Evolutionary conservation across 345 rosid species (phyloP).

Genomic region (Pugionium dolabratum): DNA sequence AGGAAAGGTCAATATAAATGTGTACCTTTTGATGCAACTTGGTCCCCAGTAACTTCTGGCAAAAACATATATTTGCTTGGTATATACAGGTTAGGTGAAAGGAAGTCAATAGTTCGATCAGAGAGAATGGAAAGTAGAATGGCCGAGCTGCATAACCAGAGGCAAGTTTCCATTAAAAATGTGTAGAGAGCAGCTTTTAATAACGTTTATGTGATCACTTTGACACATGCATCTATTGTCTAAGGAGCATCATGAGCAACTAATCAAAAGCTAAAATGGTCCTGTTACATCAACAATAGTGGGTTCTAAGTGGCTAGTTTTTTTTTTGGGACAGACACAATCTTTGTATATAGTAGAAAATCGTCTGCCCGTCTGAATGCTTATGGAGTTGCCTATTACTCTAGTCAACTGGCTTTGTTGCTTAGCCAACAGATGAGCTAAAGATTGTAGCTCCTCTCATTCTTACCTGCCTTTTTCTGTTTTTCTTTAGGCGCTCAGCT

Average conservation of each 20-base stretch:
- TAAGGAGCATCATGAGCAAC: slow-evolving; percentile 12
- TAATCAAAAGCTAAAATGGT: slow-evolving; percentile 22
- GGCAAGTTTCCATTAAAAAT: slow-evolving; percentile 30
- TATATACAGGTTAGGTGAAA: slow-evolving; percentile 53
- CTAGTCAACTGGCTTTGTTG: slow-evolving; percentile 12
- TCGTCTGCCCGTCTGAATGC: slow-evolving; percentile 16
- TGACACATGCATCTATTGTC: slow-evolving; percentile 22
- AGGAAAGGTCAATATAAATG: slow-evolving; percentile 65
- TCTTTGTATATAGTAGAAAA: slow-evolving; percentile 16
- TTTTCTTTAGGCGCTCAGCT: slow-evolving; percentile 60
- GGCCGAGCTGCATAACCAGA: slow-evolving; percentile 50
- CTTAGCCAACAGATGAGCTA: background rate
- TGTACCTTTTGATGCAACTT: slow-evolving; percentile 28
- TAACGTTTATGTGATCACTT: slow-evolving; percentile 20
- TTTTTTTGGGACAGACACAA: background rate
- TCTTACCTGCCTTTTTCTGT: slow-evolving; percentile 10
- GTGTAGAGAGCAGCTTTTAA: slow-evolving; percentile 4
- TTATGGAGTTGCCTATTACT: slow-evolving; percentile 7
- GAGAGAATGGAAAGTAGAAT: slow-evolving; percentile 75
- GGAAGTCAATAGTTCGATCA: slow-evolving; percentile 75
- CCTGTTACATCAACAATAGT: slow-evolving; percentile 10
- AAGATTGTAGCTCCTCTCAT: slow-evolving; percentile 23
- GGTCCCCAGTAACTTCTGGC: slow-evolving; percentile 19
- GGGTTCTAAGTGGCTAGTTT: slow-evolving; percentile 1
- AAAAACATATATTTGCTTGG: slow-evolving; percentile 21